Percentiles rank a stretch among this genome's conserved stretches.
These are phyloP conservation scores for Moniliella sp. DNA, from an alignment of 1,284 basidiomycete species.

Conservation along the genomic window DNA sequence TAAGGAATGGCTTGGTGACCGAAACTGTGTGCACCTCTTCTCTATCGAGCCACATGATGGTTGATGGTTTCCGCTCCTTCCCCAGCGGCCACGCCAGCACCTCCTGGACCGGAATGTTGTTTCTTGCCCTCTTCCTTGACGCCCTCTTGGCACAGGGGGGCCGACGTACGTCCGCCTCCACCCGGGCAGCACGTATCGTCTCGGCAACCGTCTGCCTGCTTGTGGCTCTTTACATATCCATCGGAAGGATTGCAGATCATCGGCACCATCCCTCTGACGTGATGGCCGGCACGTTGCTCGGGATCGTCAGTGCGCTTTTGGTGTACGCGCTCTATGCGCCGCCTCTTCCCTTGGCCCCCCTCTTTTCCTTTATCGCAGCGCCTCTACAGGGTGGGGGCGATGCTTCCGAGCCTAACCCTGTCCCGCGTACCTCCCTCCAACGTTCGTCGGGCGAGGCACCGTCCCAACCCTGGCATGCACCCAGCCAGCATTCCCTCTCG, in stretches of 20 bases:
- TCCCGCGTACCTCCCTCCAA: no score
- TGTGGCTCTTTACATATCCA: conserved; percentile 62
- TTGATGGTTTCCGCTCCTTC: conserved; percentile 64
- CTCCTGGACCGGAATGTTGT: conserved; percentile 75
- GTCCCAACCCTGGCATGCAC: no score
- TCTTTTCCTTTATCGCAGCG: no score
- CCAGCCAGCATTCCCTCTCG: no score
- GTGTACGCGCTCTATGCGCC: conserved; percentile 33
- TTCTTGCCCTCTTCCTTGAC: conserved; percentile 53
- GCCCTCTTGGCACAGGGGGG: not conserved
- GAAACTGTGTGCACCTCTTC: conserved; percentile 53
- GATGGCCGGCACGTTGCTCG: conserved; percentile 54
- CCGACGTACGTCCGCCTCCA: conserved; percentile 31
- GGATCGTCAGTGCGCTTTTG: conserved; percentile 52
- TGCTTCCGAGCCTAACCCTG: no score
- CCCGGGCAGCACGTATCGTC: conserved; percentile 67
- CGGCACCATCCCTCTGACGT: conserved; percentile 43
- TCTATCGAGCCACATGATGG: conserved; percentile 4
- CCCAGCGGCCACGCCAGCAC: conserved; percentile 80
- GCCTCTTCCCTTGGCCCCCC: no score
- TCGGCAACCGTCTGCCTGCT: conserved; percentile 48
- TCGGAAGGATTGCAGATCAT: conserved; percentile 39
- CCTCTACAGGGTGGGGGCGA: no score
- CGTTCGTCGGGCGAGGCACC: no score
- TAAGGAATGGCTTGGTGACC: conserved; percentile 48